Percentiles rank a stretch among this genome's conserved stretches.
Evolutionary conservation across 148 eudicot species (phyloP).

Genomic region (Cornus florida): DNA sequence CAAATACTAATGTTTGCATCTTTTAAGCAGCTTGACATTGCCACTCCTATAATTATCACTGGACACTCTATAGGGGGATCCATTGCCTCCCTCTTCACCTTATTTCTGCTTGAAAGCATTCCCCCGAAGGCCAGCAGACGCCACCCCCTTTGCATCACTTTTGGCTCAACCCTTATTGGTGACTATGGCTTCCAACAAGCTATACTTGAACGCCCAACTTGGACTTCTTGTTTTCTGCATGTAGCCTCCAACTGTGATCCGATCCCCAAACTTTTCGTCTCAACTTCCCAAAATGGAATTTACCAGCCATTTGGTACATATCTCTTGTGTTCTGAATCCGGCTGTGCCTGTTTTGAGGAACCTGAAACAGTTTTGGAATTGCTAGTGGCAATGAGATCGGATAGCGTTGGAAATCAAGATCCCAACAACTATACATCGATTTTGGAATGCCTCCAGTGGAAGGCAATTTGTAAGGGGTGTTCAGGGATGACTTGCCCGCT

Average conservation of each 20-base stretch:
- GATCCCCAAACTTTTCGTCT: too few species aligned
- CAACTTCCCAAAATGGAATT: too few species aligned
- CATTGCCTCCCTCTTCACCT: too few species aligned
- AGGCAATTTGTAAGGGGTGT: constrained; percentile 14
- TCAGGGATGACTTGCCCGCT: constrained; percentile 2
- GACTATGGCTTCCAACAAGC: constrained; percentile 25
- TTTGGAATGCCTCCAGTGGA: constrained; percentile 5
- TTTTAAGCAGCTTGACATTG: constrained; percentile 8
- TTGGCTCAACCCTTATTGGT: constrained; percentile 37
- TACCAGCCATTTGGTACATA: too few species aligned
- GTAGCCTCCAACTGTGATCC: too few species aligned
- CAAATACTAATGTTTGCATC: neutral
- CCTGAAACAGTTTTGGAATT: constrained; percentile 17
- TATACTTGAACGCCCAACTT: constrained; percentile 28
- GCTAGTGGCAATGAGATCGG: constrained; percentile 1
- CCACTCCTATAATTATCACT: constrained; percentile 8
- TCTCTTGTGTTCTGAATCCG: too few species aligned
- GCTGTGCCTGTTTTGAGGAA: too few species aligned
- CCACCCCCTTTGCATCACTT: constrained; percentile 31
- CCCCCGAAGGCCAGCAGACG: constrained; percentile 9
- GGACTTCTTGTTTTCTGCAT: too few species aligned
- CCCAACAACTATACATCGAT: constrained; percentile 17
- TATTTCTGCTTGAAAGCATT: neutral
- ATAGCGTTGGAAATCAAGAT: neutral
- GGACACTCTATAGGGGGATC: too few species aligned